Conservation (phyloP, 345 rosid species). For the Hirschfeldia incana region DNA sequence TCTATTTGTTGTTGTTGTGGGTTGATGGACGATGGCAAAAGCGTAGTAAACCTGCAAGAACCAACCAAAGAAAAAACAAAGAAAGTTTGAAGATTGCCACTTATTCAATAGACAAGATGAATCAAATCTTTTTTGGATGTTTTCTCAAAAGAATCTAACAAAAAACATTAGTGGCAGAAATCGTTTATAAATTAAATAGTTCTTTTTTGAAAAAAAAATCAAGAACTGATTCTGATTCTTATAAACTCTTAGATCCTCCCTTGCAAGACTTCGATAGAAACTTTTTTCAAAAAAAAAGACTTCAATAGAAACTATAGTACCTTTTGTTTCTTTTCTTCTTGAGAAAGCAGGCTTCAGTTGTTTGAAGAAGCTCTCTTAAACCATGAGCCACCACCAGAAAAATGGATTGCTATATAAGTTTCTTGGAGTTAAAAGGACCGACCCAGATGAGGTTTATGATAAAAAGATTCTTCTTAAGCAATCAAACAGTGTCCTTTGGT, state of each 20-base stretch:
- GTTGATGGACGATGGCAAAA: slow-evolving; percentile 10
- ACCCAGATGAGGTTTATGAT: slow-evolving; percentile 25
- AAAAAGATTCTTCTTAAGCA: slow-evolving; percentile 26
- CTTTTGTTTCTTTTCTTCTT: background rate
- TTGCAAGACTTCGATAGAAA: background rate
- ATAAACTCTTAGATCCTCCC: slow-evolving; percentile 1
- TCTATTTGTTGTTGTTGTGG: background rate
- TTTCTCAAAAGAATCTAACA: slow-evolving; percentile 39
- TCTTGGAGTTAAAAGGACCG: slow-evolving; percentile 15
- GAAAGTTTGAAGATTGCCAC: slow-evolving; percentile 45
- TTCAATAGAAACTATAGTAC: background rate
- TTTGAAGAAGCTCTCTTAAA: background rate
- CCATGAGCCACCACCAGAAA: background rate
- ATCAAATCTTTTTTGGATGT: slow-evolving; percentile 43
- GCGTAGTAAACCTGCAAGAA: slow-evolving; percentile 27
- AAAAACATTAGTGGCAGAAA: slow-evolving; percentile 41
- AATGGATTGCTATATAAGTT: background rate
- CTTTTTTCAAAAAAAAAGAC: background rate
- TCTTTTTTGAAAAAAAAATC: background rate
- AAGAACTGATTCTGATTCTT: slow-evolving; percentile 16
- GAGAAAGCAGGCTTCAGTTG: background rate
- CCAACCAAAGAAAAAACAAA: slow-evolving; percentile 36
- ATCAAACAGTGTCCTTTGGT: slow-evolving; percentile 36
- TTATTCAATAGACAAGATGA: slow-evolving; percentile 53
- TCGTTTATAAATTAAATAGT: background rate